These are phyloP conservation scores for Aspergillus phoenicis DNA, from an alignment of 2,329 filamentous ascomycete species.

Conservation along the genomic window DNA sequence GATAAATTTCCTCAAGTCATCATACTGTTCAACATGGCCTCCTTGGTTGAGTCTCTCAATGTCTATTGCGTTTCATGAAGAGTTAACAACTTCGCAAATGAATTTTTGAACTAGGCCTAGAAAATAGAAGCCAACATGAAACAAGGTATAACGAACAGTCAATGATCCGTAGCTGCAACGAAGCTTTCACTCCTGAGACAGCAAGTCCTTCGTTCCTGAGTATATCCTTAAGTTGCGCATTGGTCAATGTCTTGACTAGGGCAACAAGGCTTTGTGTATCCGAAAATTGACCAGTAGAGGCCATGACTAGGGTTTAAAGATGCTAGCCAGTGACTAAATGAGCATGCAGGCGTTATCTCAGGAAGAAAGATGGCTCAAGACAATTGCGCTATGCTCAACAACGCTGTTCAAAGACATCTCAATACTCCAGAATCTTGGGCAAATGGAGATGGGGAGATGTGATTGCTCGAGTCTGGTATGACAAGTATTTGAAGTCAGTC, in stretches of 20 bases:
- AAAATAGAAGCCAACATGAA: background rate
- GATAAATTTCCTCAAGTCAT: slow-evolving; percentile 37
- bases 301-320: slow-evolving; percentile 31
- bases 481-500: too few species aligned
- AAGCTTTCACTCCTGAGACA: slow-evolving; percentile 81
- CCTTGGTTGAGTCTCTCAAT: slow-evolving; percentile 30
- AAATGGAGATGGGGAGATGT: slow-evolving; percentile 1
- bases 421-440: slow-evolving; percentile 13
- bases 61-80: slow-evolving; percentile 20
- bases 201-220: slow-evolving; percentile 73
- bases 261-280: slow-evolving; percentile 47
- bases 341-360: slow-evolving; percentile 18
- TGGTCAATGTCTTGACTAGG: slow-evolving; percentile 59
- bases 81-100: background rate
- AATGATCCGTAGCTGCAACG: slow-evolving; percentile 76
- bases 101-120: background rate
- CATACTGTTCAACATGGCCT: slow-evolving; percentile 31
- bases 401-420: slow-evolving; percentile 34
- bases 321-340: slow-evolving; percentile 7
- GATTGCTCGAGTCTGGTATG: background rate
- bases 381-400: slow-evolving; percentile 22
- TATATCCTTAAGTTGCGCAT: slow-evolving; percentile 72
- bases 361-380: slow-evolving; percentile 27
- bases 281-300: slow-evolving; percentile 41
- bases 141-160: slow-evolving; percentile 62